phyloP scores from a whole-genome alignment of 176 grass and related monocot species.

The Raddia guianensis region DNA sequence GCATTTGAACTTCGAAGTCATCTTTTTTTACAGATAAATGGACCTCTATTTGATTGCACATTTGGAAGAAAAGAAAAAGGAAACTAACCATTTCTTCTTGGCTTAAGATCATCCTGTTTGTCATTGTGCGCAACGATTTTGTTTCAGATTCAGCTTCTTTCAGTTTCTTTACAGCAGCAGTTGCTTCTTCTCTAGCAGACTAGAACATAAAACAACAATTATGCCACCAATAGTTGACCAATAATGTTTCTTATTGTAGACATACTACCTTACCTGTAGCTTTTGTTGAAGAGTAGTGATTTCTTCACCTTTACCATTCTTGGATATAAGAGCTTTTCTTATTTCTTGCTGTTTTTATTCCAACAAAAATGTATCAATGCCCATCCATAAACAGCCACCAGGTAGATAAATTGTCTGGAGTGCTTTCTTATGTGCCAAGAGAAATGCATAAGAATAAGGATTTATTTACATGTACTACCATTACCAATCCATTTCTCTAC shows the following conservation, averaged over 20 bases:
- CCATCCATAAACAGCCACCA: slow-evolving; percentile 20
- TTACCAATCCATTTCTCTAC: neutral
- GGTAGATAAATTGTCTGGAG: neutral
- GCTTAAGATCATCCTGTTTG: slow-evolving; percentile 85
- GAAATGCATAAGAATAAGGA: neutral
- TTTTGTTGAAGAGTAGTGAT: slow-evolving; percentile 68
- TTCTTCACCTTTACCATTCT: slow-evolving; percentile 77
- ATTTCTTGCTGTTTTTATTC: slow-evolving; percentile 79
- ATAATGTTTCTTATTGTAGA: slow-evolving; percentile 10
- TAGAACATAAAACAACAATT: slow-evolving; percentile 48
- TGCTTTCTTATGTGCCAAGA: neutral
- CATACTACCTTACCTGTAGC: slow-evolving; percentile 63
- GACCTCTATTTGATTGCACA: slow-evolving; percentile 9
- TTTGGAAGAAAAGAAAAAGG: slow-evolving; percentile 28
- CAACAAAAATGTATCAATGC: slow-evolving; percentile 28
- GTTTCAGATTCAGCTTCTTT: slow-evolving; percentile 73
- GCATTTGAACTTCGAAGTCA: slow-evolving; percentile 37
- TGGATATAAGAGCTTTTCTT: slow-evolving; percentile 66
- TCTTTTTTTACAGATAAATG: slow-evolving; percentile 10
- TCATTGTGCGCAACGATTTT: slow-evolving; percentile 75
- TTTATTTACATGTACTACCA: neutral
- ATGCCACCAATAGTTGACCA: slow-evolving; percentile 6
- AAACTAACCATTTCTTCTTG: slow-evolving; percentile 83
- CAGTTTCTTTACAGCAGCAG: slow-evolving; percentile 55
- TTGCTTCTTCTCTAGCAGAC: slow-evolving; percentile 62